phyloP scores from a whole-genome alignment of 78 protist genomes.

The Dictyostelium firmibasis region DNA sequence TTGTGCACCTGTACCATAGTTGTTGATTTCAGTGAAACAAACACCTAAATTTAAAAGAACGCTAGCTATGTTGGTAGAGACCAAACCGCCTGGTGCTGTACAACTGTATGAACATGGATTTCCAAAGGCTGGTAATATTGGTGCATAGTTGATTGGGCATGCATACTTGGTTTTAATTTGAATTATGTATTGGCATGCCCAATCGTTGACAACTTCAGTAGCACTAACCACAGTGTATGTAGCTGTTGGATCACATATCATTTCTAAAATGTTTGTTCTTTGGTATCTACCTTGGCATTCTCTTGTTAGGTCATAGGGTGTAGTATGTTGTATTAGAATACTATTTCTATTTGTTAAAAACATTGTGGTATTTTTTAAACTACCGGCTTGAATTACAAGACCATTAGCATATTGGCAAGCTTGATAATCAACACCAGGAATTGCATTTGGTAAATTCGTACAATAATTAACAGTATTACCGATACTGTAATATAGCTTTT shows the following conservation, averaged over 20 bases:
- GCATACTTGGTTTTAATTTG: not conserved
- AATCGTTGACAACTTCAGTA: not conserved
- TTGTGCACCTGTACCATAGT: not conserved
- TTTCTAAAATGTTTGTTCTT: not conserved
- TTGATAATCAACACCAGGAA: not conserved
- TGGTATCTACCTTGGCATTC: not conserved
- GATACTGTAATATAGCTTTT: not conserved
- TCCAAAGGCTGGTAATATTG: not conserved
- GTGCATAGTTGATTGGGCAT: not conserved
- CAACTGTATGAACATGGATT: not conserved
- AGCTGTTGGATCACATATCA: not conserved
- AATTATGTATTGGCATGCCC: not conserved
- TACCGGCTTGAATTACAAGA: not conserved
- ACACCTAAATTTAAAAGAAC: not conserved
- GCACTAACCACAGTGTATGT: not conserved
- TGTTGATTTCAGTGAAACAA: not conserved
- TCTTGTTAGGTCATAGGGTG: not conserved
- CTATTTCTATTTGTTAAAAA: not conserved
- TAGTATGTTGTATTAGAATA: not conserved
- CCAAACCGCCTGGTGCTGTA: not conserved
- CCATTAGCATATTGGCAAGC: not conserved
- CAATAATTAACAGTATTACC: not conserved
- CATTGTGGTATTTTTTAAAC: not conserved
- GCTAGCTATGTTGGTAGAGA: not conserved
- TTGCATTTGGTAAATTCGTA: not conserved